Evolutionary conservation across 2,329 filamentous ascomycete genomes (phyloP), one percentile per base, ranked within the genome.

Genomic region (Zymoseptoria pseudotritici): DNA sequence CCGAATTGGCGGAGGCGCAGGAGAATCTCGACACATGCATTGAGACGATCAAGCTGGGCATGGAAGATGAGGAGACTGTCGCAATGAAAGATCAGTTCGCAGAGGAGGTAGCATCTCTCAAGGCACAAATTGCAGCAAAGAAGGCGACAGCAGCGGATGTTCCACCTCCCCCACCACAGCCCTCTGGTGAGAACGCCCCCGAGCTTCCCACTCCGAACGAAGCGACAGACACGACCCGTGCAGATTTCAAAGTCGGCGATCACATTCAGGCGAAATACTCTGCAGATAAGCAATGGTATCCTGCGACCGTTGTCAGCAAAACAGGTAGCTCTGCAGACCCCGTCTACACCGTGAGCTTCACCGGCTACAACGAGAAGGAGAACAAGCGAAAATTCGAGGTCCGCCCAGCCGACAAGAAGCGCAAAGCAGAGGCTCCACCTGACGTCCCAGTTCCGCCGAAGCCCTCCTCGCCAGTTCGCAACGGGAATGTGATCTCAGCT

Each of bases 331-430:
- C 88, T n/a, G 89, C 86, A 51, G 89, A 90, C 56, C 93, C 92
- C 42, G 90, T 97, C 64, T 99, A 97, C 74, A 88, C 90, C 54
- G 92, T 99, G 74, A 94, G 89, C 68, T 99, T 97, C 81, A 93
- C 95, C 77, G 90, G 86, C 70, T 97, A 97, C 77, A 73, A 74
- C 55, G 91, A 83, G 21, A 90, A 88, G 53, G 91, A 96, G 75
- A 94, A 89, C 36, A 77, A 96, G 62, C 84, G 71, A 59, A 85
- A 88, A 63, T 87, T 88, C 74, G 91, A 97, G 70, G 90, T 97
- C 65, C 87, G 90, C 69, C 90, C 91, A 55, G 78, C 94, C 42
- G 63, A 73, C 64, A 82, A 85, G 70, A 82, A 85, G 70, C 82
- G 83, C 66, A 92, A 97, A 77, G 89, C 90, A 74, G 92, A 97